Evolutionary conservation across 148 eudicot species (phyloP).

Genomic region (Pharnaceum exiguum): DNA sequence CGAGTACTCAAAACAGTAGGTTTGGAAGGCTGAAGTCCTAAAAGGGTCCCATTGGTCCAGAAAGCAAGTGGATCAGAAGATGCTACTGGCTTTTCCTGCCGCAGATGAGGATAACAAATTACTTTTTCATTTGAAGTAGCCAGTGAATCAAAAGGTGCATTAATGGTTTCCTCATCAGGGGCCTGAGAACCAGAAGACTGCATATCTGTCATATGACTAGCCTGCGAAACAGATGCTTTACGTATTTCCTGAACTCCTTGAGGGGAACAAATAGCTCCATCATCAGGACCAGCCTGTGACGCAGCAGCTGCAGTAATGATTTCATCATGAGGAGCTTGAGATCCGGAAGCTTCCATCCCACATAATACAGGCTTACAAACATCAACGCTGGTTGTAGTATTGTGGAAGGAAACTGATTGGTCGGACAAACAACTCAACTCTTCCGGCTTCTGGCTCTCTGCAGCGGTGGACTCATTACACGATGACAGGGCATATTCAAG

Average conservation of each 20-base stretch:
- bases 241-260: not conserved
- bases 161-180: no score
- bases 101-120: constrained; percentile 11
- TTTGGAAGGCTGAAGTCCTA: constrained; percentile 90
- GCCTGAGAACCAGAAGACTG: no score
- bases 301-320: constrained; percentile 21
- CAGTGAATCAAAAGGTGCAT: constrained; percentile 8
- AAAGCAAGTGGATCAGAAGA: constrained; percentile 40
- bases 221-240: no score
- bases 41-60: constrained; percentile 87
- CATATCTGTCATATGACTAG: no score
- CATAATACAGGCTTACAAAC: not conserved
- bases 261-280: not conserved
- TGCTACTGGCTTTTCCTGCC: constrained; percentile 27
- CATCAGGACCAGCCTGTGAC: constrained; percentile 9
- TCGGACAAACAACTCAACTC: constrained; percentile 11
- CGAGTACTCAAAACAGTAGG: constrained; percentile 57
- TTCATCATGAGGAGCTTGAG: constrained; percentile 28
- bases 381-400: not conserved
- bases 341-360: not conserved
- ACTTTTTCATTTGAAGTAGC: constrained; percentile 7
- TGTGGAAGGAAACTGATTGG: constrained; percentile 13
- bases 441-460: not conserved
- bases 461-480: not conserved
- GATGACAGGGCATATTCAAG: constrained; percentile 11